Evolutionary conservation across 805 yeast genomes (phyloP).

Genomic region (Wickerhamomyces bisporus): DNA sequence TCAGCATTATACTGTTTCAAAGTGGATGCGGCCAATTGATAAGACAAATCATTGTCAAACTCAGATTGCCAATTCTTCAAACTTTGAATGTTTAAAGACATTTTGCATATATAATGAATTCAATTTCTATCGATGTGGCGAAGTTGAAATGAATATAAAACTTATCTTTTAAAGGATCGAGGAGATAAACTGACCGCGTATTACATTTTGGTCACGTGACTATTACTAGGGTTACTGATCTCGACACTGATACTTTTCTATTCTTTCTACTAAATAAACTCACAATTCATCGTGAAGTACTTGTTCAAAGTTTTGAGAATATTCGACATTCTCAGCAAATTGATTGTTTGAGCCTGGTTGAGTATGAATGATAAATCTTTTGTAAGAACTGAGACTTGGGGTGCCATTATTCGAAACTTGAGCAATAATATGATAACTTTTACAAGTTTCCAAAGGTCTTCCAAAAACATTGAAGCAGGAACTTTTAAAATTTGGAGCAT

Average conservation of each 20-base stretch:
- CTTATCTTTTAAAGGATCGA: too few species aligned
- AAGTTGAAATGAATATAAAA: too few species aligned
- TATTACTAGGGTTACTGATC: too few species aligned
- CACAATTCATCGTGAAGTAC: not conserved
- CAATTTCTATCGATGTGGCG: too few species aligned
- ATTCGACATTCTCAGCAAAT: not conserved
- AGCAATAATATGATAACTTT: slow-evolving; percentile 20
- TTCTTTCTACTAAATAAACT: too few species aligned
- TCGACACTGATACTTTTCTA: too few species aligned
- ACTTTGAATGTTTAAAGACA: not conserved
- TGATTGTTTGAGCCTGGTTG: not conserved
- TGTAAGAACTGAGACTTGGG: not conserved
- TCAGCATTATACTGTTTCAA: slow-evolving; percentile 31
- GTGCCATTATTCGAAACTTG: slow-evolving; percentile 10
- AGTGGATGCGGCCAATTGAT: slow-evolving; percentile 30
- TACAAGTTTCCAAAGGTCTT: slow-evolving; percentile 12
- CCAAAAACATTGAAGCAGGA: slow-evolving; percentile 11
- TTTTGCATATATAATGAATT: too few species aligned
- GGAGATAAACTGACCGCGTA: too few species aligned
- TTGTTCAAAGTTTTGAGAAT: not conserved
- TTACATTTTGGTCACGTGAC: too few species aligned
- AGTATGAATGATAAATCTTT: not conserved
- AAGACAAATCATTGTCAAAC: slow-evolving; percentile 23
- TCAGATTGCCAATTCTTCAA: slow-evolving; percentile 21
- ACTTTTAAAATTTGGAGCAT: slow-evolving; percentile 9